phyloP scores from a whole-genome alignment of 2,329 filamentous ascomycete species.

The Ophiostoma perfectum region DNA sequence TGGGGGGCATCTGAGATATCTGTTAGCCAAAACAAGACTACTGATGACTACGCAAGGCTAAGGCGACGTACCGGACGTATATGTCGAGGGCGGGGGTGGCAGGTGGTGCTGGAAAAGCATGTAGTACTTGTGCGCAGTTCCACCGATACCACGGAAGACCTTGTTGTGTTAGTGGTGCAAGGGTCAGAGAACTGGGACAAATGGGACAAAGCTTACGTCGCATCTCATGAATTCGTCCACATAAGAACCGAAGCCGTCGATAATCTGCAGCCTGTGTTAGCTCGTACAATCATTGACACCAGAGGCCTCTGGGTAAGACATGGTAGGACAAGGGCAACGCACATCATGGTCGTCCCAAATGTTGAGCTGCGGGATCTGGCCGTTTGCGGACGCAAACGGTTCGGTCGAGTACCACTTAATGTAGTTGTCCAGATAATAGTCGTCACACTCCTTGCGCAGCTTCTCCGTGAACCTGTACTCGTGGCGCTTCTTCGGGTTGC shows the following conservation, averaged over 20 bases:
- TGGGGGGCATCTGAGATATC: slow-evolving; percentile 38
- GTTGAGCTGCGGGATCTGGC: slow-evolving; percentile 92
- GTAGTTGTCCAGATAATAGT: slow-evolving; percentile 89
- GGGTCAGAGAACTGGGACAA: background rate
- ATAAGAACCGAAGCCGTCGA: slow-evolving; percentile 91
- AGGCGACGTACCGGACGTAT: slow-evolving; percentile 59
- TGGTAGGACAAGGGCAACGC: slow-evolving; percentile 36
- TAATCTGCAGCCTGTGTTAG: slow-evolving; percentile 55
- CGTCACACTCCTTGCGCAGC: slow-evolving; percentile 77
- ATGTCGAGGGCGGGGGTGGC: slow-evolving; percentile 77
- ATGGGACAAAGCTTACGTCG: slow-evolving; percentile 28
- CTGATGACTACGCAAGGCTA: background rate
- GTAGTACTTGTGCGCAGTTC: slow-evolving; percentile 95
- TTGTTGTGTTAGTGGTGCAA: slow-evolving; percentile 32
- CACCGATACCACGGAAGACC: slow-evolving; percentile 87
- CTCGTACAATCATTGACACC: slow-evolving; percentile 33
- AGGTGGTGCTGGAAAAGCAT: slow-evolving; percentile 95
- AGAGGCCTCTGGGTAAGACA: background rate
- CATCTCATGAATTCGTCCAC: slow-evolving; percentile 90
- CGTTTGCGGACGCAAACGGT: slow-evolving; percentile 78
- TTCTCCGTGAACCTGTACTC: slow-evolving; percentile 70
- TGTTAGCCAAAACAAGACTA: background rate
- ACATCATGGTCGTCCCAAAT: slow-evolving; percentile 95
- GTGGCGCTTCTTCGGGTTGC: slow-evolving; percentile 76
- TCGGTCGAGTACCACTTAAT: slow-evolving; percentile 63